Evolutionary conservation across 176 grass and related monocot genomes (phyloP).

Genomic region (Stipa capillata): DNA sequence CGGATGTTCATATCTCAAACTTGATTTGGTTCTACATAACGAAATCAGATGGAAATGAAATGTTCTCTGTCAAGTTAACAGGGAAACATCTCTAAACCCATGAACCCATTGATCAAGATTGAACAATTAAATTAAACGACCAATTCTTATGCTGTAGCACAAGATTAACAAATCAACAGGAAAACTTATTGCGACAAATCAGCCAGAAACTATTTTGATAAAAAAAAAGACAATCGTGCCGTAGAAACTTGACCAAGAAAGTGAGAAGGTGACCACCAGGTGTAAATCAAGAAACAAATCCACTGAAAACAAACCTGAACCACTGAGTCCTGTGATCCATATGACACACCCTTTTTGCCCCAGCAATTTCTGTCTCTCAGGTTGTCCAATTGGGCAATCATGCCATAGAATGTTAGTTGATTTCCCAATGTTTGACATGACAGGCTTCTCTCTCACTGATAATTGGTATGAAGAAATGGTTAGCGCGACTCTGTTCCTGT

Average conservation of each 20-base stretch:
- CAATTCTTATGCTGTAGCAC: not conserved
- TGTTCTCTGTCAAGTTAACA: not conserved
- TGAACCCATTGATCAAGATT: not conserved
- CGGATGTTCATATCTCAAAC: not conserved
- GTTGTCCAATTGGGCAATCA: constrained; percentile 57
- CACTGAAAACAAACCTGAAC: constrained; percentile 52
- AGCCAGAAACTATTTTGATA: not conserved
- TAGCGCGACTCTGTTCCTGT: not conserved
- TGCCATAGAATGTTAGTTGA: constrained; percentile 88
- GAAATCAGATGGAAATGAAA: constrained; percentile 6
- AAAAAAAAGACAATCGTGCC: not conserved
- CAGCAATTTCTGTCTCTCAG: constrained; percentile 51
- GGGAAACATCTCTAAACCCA: not conserved
- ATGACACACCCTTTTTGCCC: constrained; percentile 83
- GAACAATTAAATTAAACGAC: not conserved
- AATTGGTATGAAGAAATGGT: constrained; percentile 19
- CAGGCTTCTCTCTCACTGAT: constrained; percentile 42
- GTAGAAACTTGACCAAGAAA: not conserved
- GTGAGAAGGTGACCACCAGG: not conserved
- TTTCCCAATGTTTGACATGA: constrained; percentile 59
- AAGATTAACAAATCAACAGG: not conserved
- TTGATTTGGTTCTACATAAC: not conserved
- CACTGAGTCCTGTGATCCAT: constrained; percentile 91
- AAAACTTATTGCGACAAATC: not conserved
- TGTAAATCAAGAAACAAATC: not conserved